Evolutionary conservation across 169 alveolate species (phyloP).

Genomic region (Plasmodium gonderi): DNA sequence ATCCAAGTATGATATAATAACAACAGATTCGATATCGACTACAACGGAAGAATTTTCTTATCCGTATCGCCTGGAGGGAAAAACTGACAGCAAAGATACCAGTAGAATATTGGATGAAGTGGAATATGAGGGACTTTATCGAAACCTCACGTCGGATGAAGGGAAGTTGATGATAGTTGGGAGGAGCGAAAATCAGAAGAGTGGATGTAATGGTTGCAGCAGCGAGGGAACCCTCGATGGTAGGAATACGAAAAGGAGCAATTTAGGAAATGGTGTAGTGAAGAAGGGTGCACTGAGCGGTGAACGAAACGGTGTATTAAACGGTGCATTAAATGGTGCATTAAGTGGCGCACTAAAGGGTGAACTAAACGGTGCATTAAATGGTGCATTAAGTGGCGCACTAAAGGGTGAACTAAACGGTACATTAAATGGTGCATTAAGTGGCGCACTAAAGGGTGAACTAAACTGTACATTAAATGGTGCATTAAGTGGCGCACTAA

Average conservation of each 20-base stretch:
- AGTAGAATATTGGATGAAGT: neutral
- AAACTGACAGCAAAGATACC: slow-evolving; percentile 3
- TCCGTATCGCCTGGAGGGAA: slow-evolving; percentile 1
- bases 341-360: neutral
- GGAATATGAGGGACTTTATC: neutral
- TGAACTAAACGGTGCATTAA: neutral
- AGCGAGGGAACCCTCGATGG: neutral
- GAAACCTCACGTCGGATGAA: neutral
- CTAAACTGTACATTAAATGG: neutral
- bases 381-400: neutral
- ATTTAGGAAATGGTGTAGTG: neutral
- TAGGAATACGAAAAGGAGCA: neutral
- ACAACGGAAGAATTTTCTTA: slow-evolving; percentile 38
- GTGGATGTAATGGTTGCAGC: neutral
- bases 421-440: neutral
- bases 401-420: neutral
- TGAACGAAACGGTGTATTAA: neutral
- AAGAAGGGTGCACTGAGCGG: neutral
- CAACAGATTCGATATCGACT: slow-evolving; percentile 13
- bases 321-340: neutral
- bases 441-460: neutral
- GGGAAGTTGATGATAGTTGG: neutral
- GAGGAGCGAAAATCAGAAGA: no score
- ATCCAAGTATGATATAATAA: slow-evolving; percentile 2
- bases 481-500: neutral